Conservation (phyloP, 805 yeast genomes). For the Candida tibetensis region DNA sequence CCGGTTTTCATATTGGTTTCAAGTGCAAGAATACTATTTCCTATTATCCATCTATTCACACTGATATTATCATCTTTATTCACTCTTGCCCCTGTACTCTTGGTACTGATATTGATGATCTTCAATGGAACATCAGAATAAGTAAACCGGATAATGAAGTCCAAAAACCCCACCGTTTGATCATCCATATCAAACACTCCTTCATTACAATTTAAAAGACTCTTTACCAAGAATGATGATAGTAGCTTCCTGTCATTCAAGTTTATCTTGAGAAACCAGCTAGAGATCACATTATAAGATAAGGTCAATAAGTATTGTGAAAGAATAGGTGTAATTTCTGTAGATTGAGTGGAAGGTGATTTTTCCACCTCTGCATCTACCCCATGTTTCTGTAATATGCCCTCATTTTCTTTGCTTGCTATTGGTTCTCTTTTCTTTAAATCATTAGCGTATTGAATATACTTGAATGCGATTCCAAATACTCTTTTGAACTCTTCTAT, state of each 20-base stretch:
- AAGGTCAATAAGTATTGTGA: constrained; percentile 59
- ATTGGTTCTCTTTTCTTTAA: constrained; percentile 24
- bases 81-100: neutral
- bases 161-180: constrained; percentile 61
- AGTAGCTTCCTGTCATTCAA: constrained; percentile 56
- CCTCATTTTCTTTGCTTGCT: constrained; percentile 11
- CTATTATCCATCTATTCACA: constrained; percentile 55
- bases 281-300: constrained; percentile 65
- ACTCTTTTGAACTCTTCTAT: constrained; percentile 75
- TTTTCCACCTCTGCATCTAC: constrained; percentile 51
- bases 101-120: constrained; percentile 21
- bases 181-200: constrained; percentile 35
- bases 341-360: constrained; percentile 49
- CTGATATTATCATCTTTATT: constrained; percentile 3
- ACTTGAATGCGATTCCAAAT: constrained; percentile 79
- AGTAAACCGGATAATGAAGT: constrained; percentile 65
- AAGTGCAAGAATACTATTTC: constrained; percentile 54
- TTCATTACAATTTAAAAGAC: constrained; percentile 36
- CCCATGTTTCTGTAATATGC: constrained; percentile 34
- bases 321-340: constrained; percentile 47
- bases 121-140: constrained; percentile 60
- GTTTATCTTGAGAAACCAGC: constrained; percentile 68
- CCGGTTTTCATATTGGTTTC: constrained; percentile 54
- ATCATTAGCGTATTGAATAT: constrained; percentile 69
- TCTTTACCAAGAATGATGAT: constrained; percentile 61